Conservation (phyloP, 306 rosid species). For the Sindora glabra region DNA sequence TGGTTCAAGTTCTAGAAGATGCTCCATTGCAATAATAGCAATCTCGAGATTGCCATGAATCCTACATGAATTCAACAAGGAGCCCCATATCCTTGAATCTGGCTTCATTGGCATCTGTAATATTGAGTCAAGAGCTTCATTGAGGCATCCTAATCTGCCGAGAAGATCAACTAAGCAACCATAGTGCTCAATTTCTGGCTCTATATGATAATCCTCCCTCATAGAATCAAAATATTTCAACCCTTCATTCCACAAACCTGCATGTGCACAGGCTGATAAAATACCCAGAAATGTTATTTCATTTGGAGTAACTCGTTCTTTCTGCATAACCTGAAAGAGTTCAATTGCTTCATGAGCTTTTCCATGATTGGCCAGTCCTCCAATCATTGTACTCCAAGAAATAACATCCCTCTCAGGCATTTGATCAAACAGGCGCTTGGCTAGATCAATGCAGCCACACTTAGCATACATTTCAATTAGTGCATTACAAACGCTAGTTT, state of each 20-base stretch:
- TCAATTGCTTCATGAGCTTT: constrained; percentile 49
- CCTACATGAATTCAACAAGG: constrained; percentile 67
- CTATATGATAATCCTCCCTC: constrained; percentile 26
- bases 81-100: constrained; percentile 80
- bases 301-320: constrained; percentile 39
- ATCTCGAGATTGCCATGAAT: constrained; percentile 53
- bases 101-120: constrained; percentile 60
- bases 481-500: constrained; percentile 49
- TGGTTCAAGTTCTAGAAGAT: constrained; percentile 59
- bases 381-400: constrained; percentile 81
- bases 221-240: constrained; percentile 50
- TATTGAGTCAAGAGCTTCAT: constrained; percentile 49
- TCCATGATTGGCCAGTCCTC: constrained; percentile 67
- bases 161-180: constrained; percentile 85
- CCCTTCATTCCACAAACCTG: constrained; percentile 64
- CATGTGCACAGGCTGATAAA: constrained; percentile 68
- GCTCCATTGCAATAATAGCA: constrained; percentile 55
- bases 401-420: constrained; percentile 53
- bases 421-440: constrained; percentile 46
- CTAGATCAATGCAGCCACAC: constrained; percentile 63
- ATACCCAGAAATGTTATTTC: constrained; percentile 67
- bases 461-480: constrained; percentile 74
- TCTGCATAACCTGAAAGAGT: constrained; percentile 56
- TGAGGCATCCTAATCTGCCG: constrained; percentile 59
- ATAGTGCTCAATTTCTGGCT: constrained; percentile 63